Evolutionary conservation across 257 asterid species (phyloP), one percentile per base, ranked within the genome.

Genomic region (Thymus quinquecostatus): DNA sequence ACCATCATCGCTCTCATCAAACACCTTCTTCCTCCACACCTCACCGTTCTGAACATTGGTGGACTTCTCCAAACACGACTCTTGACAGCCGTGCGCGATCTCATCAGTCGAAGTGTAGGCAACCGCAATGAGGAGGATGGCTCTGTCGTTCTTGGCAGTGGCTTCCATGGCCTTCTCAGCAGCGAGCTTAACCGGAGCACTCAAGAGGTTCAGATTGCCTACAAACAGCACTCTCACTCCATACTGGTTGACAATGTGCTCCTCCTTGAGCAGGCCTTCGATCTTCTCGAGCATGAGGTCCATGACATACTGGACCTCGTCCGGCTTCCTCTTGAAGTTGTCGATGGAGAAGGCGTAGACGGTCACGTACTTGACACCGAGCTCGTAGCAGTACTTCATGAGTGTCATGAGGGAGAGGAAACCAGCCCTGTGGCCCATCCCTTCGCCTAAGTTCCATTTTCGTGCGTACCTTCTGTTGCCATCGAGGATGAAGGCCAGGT

Each of bases 281-380:
- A 87, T 85, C 78, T 91, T 91, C 80, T 85, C 96, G 13, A 82
- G 71, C 91, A 91, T 91, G 75, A 93, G 71, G 53, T 87, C 91
- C 97, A 93, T 93, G 38, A 87, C 38, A 10, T 5, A 60, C 70
- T 85, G 73, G 43, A 93, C 90, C 70, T 93, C 94, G 1, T 86
- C 83, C 0, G 96, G 94, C 48, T 75, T 75, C 59, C 98, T 76
- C 71, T 59, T 91, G 88, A 88, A 93, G 69, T 91, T 91, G 74
- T 93, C 96, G 29, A 91, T 93, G 87, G 91, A 87, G 83, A 93
- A 93, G 1, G 92, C 96, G 32, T 89, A 89, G 21, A 87, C 64
- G 3, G 89, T 83, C n/a, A 89, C 64, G 49, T 86, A 83, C 11
- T 81, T 82, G 36, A 93, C 87, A 0, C 92, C 88, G 50, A 93